Evolutionary conservation across 2,329 filamentous ascomycete species (phyloP).

Genomic region (Fusarium guadeloupense): DNA sequence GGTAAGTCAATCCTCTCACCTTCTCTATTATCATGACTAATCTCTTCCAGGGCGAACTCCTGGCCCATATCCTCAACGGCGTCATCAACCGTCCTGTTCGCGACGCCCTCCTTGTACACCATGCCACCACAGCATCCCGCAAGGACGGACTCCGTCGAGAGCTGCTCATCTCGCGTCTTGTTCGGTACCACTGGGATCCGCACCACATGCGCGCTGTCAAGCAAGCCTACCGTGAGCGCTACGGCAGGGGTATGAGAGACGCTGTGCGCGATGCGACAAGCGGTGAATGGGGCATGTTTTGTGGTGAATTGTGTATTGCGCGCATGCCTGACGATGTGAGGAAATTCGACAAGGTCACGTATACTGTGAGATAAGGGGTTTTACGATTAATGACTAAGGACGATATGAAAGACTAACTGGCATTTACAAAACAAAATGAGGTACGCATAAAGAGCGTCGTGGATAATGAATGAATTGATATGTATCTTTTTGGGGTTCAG

Average conservation of each 20-base stretch:
- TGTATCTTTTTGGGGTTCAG: conserved; percentile 13
- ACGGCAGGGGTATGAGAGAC: conserved; percentile 76
- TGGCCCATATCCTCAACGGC: conserved; percentile 95
- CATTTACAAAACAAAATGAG: background rate
- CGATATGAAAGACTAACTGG: background rate
- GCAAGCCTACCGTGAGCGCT: conserved; percentile 80
- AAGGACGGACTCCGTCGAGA: conserved; percentile 81
- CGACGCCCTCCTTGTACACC: conserved; percentile 88
- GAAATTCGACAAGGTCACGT: conserved; percentile 55
- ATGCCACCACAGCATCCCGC: conserved; percentile 80
- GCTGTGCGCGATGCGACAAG: conserved; percentile 81
- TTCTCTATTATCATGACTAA: conserved; percentile 2
- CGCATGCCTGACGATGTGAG: conserved; percentile 69
- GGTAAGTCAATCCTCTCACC: conserved; percentile 64
- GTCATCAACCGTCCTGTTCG: conserved; percentile 95
- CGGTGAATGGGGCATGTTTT: conserved; percentile 81
- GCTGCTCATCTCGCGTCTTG: conserved; percentile 85
- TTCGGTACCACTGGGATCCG: conserved; percentile 92
- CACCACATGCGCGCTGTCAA: conserved; percentile 83
- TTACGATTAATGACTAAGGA: conserved; percentile 15
- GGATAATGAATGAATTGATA: conserved; percentile 10
- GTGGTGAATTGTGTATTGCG: conserved; percentile 72
- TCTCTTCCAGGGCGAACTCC: conserved; percentile 80
- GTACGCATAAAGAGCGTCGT: conserved; percentile 11
- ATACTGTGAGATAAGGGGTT: conserved; percentile 18